A percentile compares a stretch with the other conserved stretches of the same genome.
These are phyloP conservation scores for Saccharomycopsis oosterbeekiorum DNA, from an alignment of 805 yeast species.

Conservation along the genomic window DNA sequence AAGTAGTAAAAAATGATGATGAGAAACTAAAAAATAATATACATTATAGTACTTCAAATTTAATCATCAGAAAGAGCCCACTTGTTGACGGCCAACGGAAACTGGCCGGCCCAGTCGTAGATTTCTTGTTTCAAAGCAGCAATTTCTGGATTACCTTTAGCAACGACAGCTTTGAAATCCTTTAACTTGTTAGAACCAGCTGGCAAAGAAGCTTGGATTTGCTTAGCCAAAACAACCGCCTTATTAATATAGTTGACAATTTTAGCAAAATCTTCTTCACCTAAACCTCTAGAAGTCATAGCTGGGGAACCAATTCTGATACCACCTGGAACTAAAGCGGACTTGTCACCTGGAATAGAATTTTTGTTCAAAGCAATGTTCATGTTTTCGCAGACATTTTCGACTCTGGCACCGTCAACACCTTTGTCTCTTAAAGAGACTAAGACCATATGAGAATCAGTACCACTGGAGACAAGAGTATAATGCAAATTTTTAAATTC, in stretches of 20 bases:
- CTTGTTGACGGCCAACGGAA: constrained; percentile 48
- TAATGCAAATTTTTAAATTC: constrained; percentile 56
- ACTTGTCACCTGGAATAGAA: constrained; percentile 92
- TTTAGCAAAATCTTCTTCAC: constrained; percentile 62
- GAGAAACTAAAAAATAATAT: not conserved
- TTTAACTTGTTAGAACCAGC: constrained; percentile 89
- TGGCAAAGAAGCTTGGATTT: constrained; percentile 70
- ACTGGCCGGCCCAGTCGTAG: constrained; percentile 82
- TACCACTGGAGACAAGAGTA: constrained; percentile 80
- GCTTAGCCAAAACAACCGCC: constrained; percentile 63
- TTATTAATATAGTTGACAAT: constrained; percentile 73
- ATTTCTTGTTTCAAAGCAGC: constrained; percentile 65
- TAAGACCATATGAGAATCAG: constrained; percentile 88
- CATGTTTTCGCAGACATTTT: constrained; percentile 76
- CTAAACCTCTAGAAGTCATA: constrained; percentile 94
- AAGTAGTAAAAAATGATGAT: not conserved
- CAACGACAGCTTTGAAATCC: constrained; percentile 84
- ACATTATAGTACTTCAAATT: not conserved
- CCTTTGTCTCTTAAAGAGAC: constrained; percentile 65
- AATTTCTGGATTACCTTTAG: constrained; percentile 62
- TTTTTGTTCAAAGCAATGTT: constrained; percentile 95
- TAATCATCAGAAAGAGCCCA: constrained; percentile 16
- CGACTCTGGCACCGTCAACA: constrained; percentile 94
- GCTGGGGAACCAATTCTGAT: constrained; percentile 97
- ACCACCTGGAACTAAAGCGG: constrained; percentile 95